Percentiles rank a stretch among this genome's conserved stretches.
These are phyloP conservation scores for Ceratobasidium sp. DNA, from an alignment of 1,284 basidiomycete genomes.

Conservation along the genomic window DNA sequence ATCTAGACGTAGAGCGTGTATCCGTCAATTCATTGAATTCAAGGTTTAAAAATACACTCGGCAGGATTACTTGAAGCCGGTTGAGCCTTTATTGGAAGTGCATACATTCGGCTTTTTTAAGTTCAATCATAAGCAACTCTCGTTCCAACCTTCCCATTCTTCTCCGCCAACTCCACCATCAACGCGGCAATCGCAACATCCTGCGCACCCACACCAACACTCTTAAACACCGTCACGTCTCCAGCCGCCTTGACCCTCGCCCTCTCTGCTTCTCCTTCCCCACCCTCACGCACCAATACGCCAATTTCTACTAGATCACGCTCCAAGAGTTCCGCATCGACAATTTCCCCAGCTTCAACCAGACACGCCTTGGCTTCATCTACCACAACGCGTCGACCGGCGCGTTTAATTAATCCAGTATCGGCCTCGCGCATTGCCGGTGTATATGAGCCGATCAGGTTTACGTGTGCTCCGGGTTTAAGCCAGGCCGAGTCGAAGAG, in stretches of 20 bases:
- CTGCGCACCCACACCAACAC: slow-evolving; percentile 81
- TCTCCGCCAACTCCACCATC: slow-evolving; percentile 61
- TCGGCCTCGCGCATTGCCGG: slow-evolving; percentile 85
- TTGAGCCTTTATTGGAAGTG: neutral
- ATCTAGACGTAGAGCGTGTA: slow-evolving; percentile 59
- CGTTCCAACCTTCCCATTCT: slow-evolving; percentile 58
- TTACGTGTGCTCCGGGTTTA: slow-evolving; percentile 73
- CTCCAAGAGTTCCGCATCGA: slow-evolving; percentile 62
- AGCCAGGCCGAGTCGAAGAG: slow-evolving; percentile 78
- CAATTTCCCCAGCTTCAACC: slow-evolving; percentile 83
- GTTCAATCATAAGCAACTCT: slow-evolving; percentile 59
- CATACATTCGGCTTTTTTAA: slow-evolving; percentile 22
- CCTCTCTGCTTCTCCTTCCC: slow-evolving; percentile 53
- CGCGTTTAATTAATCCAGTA: slow-evolving; percentile 66
- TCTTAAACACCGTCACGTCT: slow-evolving; percentile 81
- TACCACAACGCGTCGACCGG: slow-evolving; percentile 69
- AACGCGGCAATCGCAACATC: slow-evolving; percentile 74
- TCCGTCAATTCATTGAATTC: neutral
- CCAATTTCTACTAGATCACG: slow-evolving; percentile 72
- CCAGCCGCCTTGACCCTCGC: slow-evolving; percentile 56
- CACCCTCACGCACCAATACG: slow-evolving; percentile 63
- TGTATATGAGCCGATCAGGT: slow-evolving; percentile 87
- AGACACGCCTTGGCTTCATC: slow-evolving; percentile 79
- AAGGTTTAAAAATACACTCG: neutral
- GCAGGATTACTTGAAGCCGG: too few relatives aligned